A percentile compares a stretch with the other conserved stretches of the same genome.
These are phyloP conservation scores for Dactylellina leptospora DNA, from an alignment of 2,329 filamentous ascomycete species.

Conservation along the genomic window DNA sequence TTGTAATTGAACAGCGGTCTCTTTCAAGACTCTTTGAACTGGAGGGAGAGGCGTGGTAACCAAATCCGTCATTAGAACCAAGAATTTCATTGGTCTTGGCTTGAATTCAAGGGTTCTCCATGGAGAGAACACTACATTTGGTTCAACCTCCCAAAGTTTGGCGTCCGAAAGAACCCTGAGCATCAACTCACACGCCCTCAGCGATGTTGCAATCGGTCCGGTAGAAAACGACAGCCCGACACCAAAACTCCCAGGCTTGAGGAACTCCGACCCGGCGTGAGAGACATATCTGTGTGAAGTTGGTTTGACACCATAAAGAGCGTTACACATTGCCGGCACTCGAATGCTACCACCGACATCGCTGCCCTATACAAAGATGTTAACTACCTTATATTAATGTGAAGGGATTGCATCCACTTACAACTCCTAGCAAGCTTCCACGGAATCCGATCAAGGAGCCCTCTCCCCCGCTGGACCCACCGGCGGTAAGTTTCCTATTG, in stretches of 20 bases:
- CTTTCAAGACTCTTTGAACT: slow-evolving; percentile 63
- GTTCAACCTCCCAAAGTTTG: slow-evolving; percentile 65
- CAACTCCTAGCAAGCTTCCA: slow-evolving; percentile 69
- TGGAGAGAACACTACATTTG: slow-evolving; percentile 61
- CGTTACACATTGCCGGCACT: slow-evolving; percentile 64
- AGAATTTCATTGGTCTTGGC: slow-evolving; percentile 60
- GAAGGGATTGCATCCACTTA: not conserved
- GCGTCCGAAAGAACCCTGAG: slow-evolving; percentile 66
- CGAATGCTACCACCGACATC: slow-evolving; percentile 67
- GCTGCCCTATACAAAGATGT: slow-evolving; percentile 60
- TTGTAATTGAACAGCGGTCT: slow-evolving; percentile 61
- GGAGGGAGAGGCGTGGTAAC: slow-evolving; percentile 66
- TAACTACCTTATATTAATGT: not conserved
- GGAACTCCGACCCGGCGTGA: slow-evolving; percentile 63
- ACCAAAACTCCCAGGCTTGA: slow-evolving; percentile 67
- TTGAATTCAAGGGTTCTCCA: slow-evolving; percentile 59
- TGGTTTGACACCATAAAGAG: slow-evolving; percentile 66
- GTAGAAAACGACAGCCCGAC: slow-evolving; percentile 64
- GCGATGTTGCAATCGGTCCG: slow-evolving; percentile 64
- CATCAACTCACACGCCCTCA: slow-evolving; percentile 66
- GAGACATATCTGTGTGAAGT: slow-evolving; percentile 60
- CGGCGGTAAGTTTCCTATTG: slow-evolving; percentile 69
- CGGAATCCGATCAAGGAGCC: slow-evolving; percentile 69
- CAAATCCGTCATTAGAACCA: slow-evolving; percentile 65
- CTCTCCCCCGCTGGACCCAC: slow-evolving; percentile 74